Conservation (phyloP, 179 eudicot species). For the Silene vulgaris region DNA sequence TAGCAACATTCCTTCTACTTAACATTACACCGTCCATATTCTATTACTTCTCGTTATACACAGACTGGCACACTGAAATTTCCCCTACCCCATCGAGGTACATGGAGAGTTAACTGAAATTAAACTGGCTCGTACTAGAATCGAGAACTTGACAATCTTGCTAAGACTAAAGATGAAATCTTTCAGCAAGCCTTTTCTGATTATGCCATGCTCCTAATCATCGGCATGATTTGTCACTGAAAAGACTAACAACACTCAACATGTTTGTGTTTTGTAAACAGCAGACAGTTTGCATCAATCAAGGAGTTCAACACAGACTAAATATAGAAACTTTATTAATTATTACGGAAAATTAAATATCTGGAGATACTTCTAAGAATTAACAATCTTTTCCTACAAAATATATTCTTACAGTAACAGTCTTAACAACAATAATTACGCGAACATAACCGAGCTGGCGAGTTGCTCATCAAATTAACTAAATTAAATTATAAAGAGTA, state of each 20-base stretch:
- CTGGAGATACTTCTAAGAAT: neutral
- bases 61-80: neutral
- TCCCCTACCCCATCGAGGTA: neutral
- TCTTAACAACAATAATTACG: neutral
- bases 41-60: slow-evolving; percentile 2
- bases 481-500: too few relatives aligned
- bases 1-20: neutral
- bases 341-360: neutral
- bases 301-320: slow-evolving; percentile 9
- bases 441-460: neutral
- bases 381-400: neutral
- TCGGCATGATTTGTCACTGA: neutral
- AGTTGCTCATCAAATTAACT: too few relatives aligned
- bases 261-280: slow-evolving; percentile 4
- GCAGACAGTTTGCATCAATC: slow-evolving; percentile 14
- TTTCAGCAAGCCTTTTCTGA: neutral
- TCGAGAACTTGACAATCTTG: too few relatives aligned
- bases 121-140: neutral
- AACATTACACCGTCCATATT: neutral
- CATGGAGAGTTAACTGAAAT: neutral
- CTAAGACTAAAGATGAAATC: neutral
- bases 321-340: neutral
- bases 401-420: neutral
- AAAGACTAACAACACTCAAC: neutral
- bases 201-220: neutral